Conservation (phyloP, 2,329 filamentous ascomycete genomes). For the Clarireedia hainanense region DNA sequence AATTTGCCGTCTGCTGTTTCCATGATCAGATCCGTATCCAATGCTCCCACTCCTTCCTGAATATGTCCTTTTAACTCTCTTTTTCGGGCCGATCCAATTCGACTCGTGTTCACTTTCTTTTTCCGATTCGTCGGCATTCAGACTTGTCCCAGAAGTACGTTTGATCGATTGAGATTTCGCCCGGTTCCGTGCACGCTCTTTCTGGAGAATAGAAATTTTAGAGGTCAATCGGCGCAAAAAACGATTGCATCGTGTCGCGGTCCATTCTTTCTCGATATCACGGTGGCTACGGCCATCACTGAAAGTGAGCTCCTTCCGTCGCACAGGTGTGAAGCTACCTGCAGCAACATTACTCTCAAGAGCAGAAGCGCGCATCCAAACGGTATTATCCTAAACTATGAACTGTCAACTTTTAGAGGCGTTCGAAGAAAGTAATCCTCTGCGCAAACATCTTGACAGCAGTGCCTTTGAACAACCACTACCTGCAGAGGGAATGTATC, state of each 20-base stretch:
- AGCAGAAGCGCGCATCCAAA: conserved; percentile 3
- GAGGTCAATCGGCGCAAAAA: conserved; percentile 37
- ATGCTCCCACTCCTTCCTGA: conserved; percentile 15
- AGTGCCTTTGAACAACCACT: too few relatives aligned
- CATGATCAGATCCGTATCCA: background rate
- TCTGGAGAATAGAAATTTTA: conserved; percentile 33
- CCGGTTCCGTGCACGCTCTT: conserved; percentile 9
- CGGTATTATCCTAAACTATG: background rate
- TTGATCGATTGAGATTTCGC: conserved; percentile 2
- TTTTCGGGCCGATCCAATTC: conserved; percentile 12
- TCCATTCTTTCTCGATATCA: conserved; percentile 30
- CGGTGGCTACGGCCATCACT: conserved; percentile 15
- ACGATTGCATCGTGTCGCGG: conserved; percentile 36
- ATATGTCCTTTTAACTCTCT: conserved; percentile 26
- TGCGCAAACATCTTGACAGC: too few relatives aligned
- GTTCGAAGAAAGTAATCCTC: too few relatives aligned
- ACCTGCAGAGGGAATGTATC: too few relatives aligned
- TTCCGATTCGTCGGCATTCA: background rate
- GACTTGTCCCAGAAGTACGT: background rate
- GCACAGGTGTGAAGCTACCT: conserved; percentile 24
- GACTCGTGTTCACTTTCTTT: background rate
- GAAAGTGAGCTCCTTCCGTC: conserved; percentile 19
- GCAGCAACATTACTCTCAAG: conserved; percentile 2
- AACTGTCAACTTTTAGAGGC: background rate
- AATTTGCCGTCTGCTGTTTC: too few relatives aligned